Conservation (phyloP, 192 early-diverging fungal genomes). For the Entomortierella beljakovae region DNA sequence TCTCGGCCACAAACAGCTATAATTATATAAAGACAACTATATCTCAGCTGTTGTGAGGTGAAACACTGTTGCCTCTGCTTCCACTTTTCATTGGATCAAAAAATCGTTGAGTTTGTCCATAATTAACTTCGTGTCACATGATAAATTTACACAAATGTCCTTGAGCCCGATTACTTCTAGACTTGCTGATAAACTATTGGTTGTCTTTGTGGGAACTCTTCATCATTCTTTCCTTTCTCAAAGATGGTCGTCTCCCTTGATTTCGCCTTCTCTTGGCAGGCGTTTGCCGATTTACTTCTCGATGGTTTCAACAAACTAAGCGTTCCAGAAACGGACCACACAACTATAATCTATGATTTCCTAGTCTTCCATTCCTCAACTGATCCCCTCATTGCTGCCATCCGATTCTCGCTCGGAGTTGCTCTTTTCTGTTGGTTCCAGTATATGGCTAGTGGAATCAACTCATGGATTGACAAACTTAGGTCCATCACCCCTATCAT, state of each 20-base stretch:
- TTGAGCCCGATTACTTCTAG: too few relatives aligned
- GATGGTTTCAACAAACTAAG: slow-evolving; percentile 10
- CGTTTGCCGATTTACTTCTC: slow-evolving; percentile 12
- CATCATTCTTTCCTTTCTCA: background rate
- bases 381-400: slow-evolving; percentile 56
- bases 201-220: too few relatives aligned
- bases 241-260: background rate
- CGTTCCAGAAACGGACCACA: slow-evolving; percentile 32
- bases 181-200: too few relatives aligned
- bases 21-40: too few relatives aligned
- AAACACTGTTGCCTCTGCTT: too few relatives aligned
- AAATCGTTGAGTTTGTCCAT: too few relatives aligned
- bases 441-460: slow-evolving; percentile 55
- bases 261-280: slow-evolving; percentile 27
- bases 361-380: slow-evolving; percentile 38
- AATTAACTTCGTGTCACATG: too few relatives aligned
- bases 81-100: too few relatives aligned
- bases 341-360: slow-evolving; percentile 20
- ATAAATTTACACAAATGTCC: too few relatives aligned
- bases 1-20: too few relatives aligned
- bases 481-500: slow-evolving; percentile 81
- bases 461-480: slow-evolving; percentile 76
- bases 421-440: slow-evolving; percentile 54
- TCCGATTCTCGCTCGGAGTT: slow-evolving; percentile 21
- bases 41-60: too few relatives aligned